These are phyloP conservation scores for Phyllosticta citriasiana DNA, from an alignment of 2,329 filamentous ascomycete species.

Conservation along the genomic window DNA sequence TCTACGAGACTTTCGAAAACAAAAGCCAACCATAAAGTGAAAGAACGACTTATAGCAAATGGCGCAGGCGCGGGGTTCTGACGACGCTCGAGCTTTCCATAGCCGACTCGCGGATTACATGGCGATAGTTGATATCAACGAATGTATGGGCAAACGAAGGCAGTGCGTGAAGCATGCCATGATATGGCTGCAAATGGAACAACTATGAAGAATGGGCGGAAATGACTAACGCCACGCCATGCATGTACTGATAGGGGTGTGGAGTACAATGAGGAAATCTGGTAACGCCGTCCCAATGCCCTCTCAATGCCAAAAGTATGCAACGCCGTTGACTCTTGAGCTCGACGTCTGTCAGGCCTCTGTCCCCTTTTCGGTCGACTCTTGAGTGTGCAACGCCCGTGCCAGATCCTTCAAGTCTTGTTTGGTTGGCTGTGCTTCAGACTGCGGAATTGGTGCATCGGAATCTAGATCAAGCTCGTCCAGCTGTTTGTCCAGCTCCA, in stretches of 20 bases:
- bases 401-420: background rate
- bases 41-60: too few species aligned
- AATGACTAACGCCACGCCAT: background rate
- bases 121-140: too few species aligned
- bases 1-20: too few species aligned
- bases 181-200: background rate
- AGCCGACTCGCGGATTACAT: too few species aligned
- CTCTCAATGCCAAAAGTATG: background rate
- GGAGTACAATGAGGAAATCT: background rate
- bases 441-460: background rate
- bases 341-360: background rate
- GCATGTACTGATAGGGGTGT: background rate
- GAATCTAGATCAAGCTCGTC: slow-evolving; percentile 8
- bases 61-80: too few species aligned
- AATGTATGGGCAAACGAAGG: background rate
- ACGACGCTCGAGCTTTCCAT: too few species aligned
- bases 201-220: background rate
- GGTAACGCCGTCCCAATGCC: background rate
- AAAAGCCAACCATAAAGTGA: too few species aligned
- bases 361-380: background rate
- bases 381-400: background rate
- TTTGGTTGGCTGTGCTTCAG: background rate
- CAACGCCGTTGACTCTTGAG: background rate
- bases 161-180: background rate
- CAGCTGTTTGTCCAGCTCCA: slow-evolving; percentile 8